Conservation (phyloP, 768 basidiomycete genomes). For the Brasilioporus rufonigricans region DNA sequence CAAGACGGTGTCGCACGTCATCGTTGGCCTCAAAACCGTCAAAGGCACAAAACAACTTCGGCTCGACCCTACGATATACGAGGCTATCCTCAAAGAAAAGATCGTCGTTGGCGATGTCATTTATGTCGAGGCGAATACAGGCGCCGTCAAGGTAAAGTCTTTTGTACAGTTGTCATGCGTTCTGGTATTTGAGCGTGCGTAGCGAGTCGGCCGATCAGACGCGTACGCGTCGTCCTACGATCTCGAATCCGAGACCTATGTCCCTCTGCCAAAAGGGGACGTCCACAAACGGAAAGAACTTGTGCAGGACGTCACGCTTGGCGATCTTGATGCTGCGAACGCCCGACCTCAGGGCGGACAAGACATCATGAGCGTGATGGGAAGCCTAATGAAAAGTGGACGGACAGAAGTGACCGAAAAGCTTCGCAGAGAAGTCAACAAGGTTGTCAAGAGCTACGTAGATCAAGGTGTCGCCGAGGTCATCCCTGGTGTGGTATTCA, state of each 20-base stretch:
- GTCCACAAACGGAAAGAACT: conserved; percentile 96
- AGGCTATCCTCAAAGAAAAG: conserved; percentile 96
- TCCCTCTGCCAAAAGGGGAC: conserved; percentile 94
- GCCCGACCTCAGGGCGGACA: conserved; percentile 95
- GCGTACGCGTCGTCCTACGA: conserved; percentile 98
- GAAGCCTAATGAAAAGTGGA: conserved; percentile 83
- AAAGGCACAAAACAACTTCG: conserved; percentile 93
- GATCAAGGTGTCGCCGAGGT: conserved; percentile 98
- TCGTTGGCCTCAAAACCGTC: conserved; percentile 93
- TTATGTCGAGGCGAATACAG: conserved; percentile 90
- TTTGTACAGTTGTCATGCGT: neutral
- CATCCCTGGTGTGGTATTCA: conserved; percentile 96
- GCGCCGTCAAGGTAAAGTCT: conserved; percentile 81
- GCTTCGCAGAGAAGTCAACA: conserved; percentile 91
- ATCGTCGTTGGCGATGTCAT: conserved; percentile 96
- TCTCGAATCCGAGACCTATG: conserved; percentile 97
- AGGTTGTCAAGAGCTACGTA: conserved; percentile 95
- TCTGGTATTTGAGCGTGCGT: conserved; percentile 3
- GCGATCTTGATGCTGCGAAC: conserved; percentile 95
- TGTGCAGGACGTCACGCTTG: conserved; percentile 92
- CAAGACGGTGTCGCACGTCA: conserved; percentile 97
- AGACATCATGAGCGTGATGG: conserved; percentile 99
- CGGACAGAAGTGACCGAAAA: conserved; percentile 98
- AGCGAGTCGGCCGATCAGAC: conserved; percentile 96
- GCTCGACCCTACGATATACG: conserved; percentile 93